These are phyloP conservation scores for Fusarium virguliforme DNA, from an alignment of 2,329 filamentous ascomycete genomes.

Conservation along the genomic window DNA sequence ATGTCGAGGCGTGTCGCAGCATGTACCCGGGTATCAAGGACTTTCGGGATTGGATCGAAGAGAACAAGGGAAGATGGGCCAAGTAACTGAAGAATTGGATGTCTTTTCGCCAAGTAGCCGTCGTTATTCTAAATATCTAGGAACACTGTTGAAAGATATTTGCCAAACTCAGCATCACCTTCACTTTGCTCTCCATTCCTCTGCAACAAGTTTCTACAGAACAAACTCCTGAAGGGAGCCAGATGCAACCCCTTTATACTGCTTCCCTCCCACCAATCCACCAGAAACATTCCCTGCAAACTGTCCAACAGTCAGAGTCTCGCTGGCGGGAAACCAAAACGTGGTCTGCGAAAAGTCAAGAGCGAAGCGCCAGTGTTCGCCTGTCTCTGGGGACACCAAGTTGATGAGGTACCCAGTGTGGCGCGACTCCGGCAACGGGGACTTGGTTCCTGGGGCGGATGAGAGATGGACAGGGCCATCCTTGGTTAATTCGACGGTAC, in stretches of 20 bases:
- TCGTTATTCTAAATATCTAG: background rate
- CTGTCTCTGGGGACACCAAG: conserved; percentile 20
- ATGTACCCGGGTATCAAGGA: conserved; percentile 28
- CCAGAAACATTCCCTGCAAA: conserved; percentile 18
- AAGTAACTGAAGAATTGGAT: background rate
- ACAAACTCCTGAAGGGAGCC: background rate
- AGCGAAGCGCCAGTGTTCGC: conserved; percentile 20
- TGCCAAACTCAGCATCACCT: background rate
- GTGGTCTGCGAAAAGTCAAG: conserved; percentile 28
- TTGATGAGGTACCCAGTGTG: conserved; percentile 26
- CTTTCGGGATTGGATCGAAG: conserved; percentile 27
- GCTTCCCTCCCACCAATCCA: background rate
- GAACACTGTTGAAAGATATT: background rate
- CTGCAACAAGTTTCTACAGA: background rate
- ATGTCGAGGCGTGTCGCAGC: conserved; percentile 22
- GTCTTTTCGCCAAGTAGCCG: background rate
- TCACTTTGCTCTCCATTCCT: background rate
- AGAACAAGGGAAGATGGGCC: background rate
- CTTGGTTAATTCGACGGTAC: background rate
- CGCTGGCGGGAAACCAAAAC: conserved; percentile 26
- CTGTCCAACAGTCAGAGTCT: conserved; percentile 22
- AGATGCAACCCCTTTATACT: background rate
- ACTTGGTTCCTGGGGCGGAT: conserved; percentile 15
- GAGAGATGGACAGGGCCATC: conserved; percentile 12
- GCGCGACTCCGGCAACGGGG: conserved; percentile 19